phyloP scores from a whole-genome alignment of 345 rosid species.

The Hibiscus mutabilis region DNA sequence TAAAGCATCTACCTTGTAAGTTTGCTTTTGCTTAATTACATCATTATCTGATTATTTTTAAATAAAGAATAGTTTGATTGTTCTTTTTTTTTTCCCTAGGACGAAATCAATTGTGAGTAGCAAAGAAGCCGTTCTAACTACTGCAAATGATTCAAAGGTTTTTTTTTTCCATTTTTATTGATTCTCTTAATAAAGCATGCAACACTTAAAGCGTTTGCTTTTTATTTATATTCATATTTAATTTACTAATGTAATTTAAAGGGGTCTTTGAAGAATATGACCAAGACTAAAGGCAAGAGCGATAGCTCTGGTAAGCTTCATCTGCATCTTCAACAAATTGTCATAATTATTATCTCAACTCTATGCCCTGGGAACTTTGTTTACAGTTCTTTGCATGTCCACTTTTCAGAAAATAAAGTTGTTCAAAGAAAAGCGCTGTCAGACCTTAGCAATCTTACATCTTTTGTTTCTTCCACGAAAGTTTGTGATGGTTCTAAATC shows the following conservation, averaged over 20 bases:
- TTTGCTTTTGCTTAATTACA: background rate
- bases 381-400: slow-evolving; percentile 6
- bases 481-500: slow-evolving; percentile 43
- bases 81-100: slow-evolving; percentile 19
- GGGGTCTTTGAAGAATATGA: slow-evolving; percentile 28
- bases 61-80: background rate
- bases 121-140: slow-evolving; percentile 22
- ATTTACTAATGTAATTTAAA: slow-evolving; percentile 21
- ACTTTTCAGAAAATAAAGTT: slow-evolving; percentile 31
- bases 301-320: slow-evolving; percentile 33
- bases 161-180: background rate
- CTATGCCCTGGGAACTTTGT: background rate
- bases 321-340: background rate
- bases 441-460: slow-evolving; percentile 60
- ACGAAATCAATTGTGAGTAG: slow-evolving; percentile 25
- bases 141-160: slow-evolving; percentile 42
- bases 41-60: background rate
- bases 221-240: background rate
- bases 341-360: background rate
- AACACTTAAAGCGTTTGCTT: background rate
- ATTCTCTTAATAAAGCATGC: slow-evolving; percentile 1
- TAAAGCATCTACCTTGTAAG: slow-evolving; percentile 40
- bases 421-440: slow-evolving; percentile 62
- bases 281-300: slow-evolving; percentile 34
- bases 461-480: slow-evolving; percentile 21